Evolutionary conservation across 2,329 filamentous ascomycete species (phyloP), one percentile per base, ranked within the genome.

Genomic region (Stemphylium beticola): DNA sequence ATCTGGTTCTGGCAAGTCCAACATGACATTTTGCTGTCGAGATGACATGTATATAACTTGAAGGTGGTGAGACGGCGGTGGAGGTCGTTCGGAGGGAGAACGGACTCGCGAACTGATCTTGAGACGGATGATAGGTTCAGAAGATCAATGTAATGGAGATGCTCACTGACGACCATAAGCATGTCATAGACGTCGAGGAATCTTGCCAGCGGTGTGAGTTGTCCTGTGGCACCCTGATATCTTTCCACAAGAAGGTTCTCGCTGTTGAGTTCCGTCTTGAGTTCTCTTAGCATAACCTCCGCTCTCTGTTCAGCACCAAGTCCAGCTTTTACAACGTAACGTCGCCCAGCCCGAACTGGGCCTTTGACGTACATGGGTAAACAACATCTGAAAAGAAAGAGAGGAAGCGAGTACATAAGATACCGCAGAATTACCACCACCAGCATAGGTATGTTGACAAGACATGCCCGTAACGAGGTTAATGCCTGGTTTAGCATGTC

Each of bases 171-270:
- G 4, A 64, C 46, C 14, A 73, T 62, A 3, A 73, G 53, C 36
- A 73, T 65, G 40, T 73, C 70, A 48, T 72, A 73, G 17, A 65
- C 58, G n/a, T 53, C 40, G n/a, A 73, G 47, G 33, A 73, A 71
- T 3, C 64, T 55, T 10, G 69, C 50, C 4, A 73, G 52, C n/a
- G 41, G 42, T 3, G 47, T 57, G 12, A 56, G 38, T 18, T 45
- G 40, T 4, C 59, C 60, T 0, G 10, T 20, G 4, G 31, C 31
- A 20, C 51, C 41, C 37, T 54, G 26, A 8, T 57, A 58, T 15
- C 38, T 22, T 38, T n/a, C 32, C 24, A 43, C 24, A 24, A 8
- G 4, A 26, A 51, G 29, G 24, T 22, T 53, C 20, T 41, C 26
- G 12, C 39, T 55, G 4, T 18, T 47, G 0, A 56, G 4, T 5